Evolutionary conservation across 768 basidiomycete genomes (phyloP).

Genomic region (Macrolepiota albuminosa): DNA sequence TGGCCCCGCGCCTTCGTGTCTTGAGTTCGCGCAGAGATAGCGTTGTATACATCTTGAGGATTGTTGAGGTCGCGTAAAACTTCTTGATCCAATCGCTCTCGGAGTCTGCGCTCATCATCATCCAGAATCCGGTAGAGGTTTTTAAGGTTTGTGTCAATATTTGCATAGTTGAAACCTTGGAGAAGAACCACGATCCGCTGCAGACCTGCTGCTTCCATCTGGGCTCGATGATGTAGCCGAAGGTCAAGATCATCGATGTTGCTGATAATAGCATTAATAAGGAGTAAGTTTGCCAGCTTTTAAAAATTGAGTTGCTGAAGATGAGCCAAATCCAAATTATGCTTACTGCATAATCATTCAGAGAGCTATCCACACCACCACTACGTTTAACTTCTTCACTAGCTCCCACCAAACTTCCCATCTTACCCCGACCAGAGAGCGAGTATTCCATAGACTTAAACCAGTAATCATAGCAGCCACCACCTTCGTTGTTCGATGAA

Average conservation of each 20-base stretch:
- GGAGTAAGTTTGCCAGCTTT: conserved; percentile 65
- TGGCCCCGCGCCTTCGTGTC: conserved; percentile 78
- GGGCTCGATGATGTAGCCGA: conserved; percentile 79
- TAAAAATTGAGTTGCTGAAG: conserved; percentile 6
- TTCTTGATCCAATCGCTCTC: conserved; percentile 71
- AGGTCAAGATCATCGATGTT: conserved; percentile 74
- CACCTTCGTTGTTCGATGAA: conserved; percentile 53
- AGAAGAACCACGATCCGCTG: conserved; percentile 68
- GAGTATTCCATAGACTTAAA: conserved; percentile 75
- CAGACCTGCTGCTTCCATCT: conserved; percentile 88
- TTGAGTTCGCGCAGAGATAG: conserved; percentile 70
- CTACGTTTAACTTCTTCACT: conserved; percentile 81
- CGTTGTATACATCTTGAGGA: conserved; percentile 84
- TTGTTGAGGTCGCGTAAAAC: conserved; percentile 73
- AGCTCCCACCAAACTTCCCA: conserved; percentile 94
- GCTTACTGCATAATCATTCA: conserved; percentile 82
- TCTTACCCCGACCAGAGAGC: conserved; percentile 81
- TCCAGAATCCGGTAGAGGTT: conserved; percentile 57
- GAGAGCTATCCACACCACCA: conserved; percentile 57
- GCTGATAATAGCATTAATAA: conserved; percentile 65
- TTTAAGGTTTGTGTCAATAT: conserved; percentile 63
- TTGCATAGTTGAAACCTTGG: conserved; percentile 55
- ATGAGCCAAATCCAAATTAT: conserved; percentile 20
- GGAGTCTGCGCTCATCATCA: conserved; percentile 69
- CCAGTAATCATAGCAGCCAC: conserved; percentile 80